Percentiles rank a stretch among this genome's conserved stretches.
These are phyloP conservation scores for Solidago caesia DNA, from an alignment of 129 eudicot genomes.

Conservation along the genomic window DNA sequence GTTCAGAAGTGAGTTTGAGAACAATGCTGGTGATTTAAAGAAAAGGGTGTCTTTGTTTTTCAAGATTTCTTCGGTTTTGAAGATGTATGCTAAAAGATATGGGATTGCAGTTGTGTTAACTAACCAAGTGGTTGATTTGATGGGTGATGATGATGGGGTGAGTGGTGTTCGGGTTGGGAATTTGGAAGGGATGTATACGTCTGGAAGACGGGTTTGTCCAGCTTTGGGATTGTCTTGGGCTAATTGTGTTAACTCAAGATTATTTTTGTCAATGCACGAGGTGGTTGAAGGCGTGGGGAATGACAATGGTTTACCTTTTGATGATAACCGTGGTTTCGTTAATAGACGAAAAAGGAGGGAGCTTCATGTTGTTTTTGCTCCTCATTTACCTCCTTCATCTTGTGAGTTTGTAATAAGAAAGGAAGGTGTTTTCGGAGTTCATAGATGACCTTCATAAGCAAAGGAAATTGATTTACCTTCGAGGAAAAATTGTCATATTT, in stretches of 20 bases:
- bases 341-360: constrained; percentile 49
- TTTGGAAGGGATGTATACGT: constrained; percentile 47
- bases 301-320: constrained; percentile 20
- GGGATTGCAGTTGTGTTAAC: constrained; percentile 83
- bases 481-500: background rate
- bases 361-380: constrained; percentile 77
- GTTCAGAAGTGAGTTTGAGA: constrained; percentile 74
- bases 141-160: constrained; percentile 38
- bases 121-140: constrained; percentile 79
- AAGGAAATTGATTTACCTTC: constrained; percentile 11
- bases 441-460: constrained; percentile 24
- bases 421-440: constrained; percentile 79
- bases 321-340: constrained; percentile 16
- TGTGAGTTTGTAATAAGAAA: constrained; percentile 61
- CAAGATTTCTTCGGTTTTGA: constrained; percentile 54
- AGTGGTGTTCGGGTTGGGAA: constrained; percentile 69
- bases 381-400: constrained; percentile 76
- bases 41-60: constrained; percentile 58
- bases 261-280: constrained; percentile 63
- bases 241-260: constrained; percentile 71
- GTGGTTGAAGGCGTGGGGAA: constrained; percentile 37
- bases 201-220: constrained; percentile 81
- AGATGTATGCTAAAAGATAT: constrained; percentile 44
- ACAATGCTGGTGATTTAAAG: constrained; percentile 52
- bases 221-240: constrained; percentile 97